Base-by-base conservation (phyloP, 1,284 basidiomycete genomes). In the Ceratobasidium sp. region DNA sequence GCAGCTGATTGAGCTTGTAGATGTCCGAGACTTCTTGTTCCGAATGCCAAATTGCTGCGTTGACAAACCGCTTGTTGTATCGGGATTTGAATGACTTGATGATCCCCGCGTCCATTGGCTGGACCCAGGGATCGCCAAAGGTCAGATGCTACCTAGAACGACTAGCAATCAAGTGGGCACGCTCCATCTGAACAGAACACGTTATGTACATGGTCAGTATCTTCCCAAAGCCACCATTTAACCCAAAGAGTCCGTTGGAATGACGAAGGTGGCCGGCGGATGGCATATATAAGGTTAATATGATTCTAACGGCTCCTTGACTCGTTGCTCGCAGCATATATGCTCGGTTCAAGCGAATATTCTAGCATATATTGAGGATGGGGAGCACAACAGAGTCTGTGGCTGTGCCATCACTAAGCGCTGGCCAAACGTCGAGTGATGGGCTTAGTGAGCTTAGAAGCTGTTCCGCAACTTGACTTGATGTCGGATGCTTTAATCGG, bases 21-120 rank as follows among this genome's bases (percentile, higher is more conserved):
- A 69, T 25, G 34, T 66, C 54, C 2, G 52, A 19, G 6, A 56
- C 61, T 1, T 65, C 71, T 19, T 56, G 54, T 17, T 77, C 66
- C 22, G 68, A 64, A 3, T 64, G 67, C 0, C 57, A 43, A 34
- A 77, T 34, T 9, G 70, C 68, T 8, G 68, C 4, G 13, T 68
- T 22, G 17, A 32, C n/a, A 43, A 68, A 75, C n/a, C 25, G 25
- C 4, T 59, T 4, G 13, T 52, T 56, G 49, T 77, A 76, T 29
- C 76, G 62, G 2, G 77, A 61, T 43, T 77, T 77, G 74, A 77
- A 77, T 32, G 54, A 49, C n/a, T 52, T 44, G 46, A 77, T 76
- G n/a, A 76, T 69, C 8, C 77, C 77, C 0, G 71, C 61, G 40
- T 77, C 74, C 43, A 77, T 40, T 19, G 73, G 77, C 43, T 77